Base-by-base conservation (phyloP, 257 asterid species). In the Penstemon newberryi region DNA sequence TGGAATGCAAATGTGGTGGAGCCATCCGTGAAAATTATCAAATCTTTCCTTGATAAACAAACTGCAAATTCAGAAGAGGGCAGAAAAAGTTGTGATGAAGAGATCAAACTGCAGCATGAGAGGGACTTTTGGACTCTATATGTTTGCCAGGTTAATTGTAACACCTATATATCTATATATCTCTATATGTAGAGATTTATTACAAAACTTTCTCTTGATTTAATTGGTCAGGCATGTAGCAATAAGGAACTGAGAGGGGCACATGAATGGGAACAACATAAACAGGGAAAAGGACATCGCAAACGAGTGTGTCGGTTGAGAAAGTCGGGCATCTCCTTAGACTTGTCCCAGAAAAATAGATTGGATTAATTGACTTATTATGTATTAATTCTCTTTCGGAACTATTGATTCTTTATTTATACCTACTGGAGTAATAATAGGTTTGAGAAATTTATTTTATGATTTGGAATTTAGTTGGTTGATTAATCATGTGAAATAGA, bases 241-340 rank as follows among this genome's bases (percentile, higher is more conserved):
- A 70, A 82, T 68, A 94, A 80, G 79, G 96, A 87, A 77, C 97
- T 91, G 57, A 66, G 99, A 77, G 99, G 97, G 9, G 75, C 71
- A 49, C 97, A 94, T 45, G 96, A 94, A 71, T 89, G 97, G 99
- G 89, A 91, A 57, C 90, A 94, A 65, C 99, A 91, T 63, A 78
- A 62, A 69, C 89, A 83, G 68, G 97, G 97, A 13, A 89, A 91
- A 15, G 15, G 73, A 68, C 99, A 94, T 74, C 88, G 96, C 8
- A 94, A 91, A 78, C 83, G 99, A 54, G 73, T 78, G 19, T 84
- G 86, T 12, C 70, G 82, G n/a, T 91, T 89, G 50, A 76, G 73
- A 62, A 91, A 73, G 70, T 70, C 78, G 6, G 83, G 80, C 7
- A 52, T 56, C 43, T 2, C 45, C 41, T 4, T 60, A 2, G 72